Evolutionary conservation across 139 green algal genomes (phyloP).

Genomic region (Dunaliella primolecta): DNA sequence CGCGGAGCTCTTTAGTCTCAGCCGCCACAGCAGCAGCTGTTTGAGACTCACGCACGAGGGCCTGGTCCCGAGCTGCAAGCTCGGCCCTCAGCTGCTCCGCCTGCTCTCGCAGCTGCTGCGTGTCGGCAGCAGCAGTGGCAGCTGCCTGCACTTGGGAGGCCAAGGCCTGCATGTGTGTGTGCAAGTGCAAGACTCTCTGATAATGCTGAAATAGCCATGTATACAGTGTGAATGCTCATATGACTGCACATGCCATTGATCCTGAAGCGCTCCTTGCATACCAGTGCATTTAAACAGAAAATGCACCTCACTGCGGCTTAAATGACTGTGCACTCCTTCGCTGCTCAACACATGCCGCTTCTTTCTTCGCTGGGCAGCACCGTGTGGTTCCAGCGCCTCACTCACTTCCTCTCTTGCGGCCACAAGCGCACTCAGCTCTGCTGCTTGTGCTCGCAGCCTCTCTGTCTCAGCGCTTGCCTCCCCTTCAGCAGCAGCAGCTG

Average conservation of each 20-base stretch:
- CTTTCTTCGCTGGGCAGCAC: no score
- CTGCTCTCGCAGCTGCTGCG: not conserved
- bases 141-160: not conserved
- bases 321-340: no score
- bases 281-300: no score
- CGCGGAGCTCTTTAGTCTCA: not conserved
- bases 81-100: not conserved
- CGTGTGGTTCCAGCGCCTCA: no score
- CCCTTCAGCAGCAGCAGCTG: not conserved
- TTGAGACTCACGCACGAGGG: not conserved
- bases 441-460: not conserved
- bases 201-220: no score
- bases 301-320: no score
- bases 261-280: no score
- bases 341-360: no score
- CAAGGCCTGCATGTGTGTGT: not conserved
- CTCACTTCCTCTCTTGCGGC: not conserved
- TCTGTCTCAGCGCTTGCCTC: not conserved
- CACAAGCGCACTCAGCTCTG: not conserved
- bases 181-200: no score
- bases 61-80: not conserved
- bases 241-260: no score
- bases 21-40: not conserved
- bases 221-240: no score
- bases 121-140: no score